Conservation (phyloP, 2,329 filamentous ascomycete species). For the Clarireedia hainanense region DNA sequence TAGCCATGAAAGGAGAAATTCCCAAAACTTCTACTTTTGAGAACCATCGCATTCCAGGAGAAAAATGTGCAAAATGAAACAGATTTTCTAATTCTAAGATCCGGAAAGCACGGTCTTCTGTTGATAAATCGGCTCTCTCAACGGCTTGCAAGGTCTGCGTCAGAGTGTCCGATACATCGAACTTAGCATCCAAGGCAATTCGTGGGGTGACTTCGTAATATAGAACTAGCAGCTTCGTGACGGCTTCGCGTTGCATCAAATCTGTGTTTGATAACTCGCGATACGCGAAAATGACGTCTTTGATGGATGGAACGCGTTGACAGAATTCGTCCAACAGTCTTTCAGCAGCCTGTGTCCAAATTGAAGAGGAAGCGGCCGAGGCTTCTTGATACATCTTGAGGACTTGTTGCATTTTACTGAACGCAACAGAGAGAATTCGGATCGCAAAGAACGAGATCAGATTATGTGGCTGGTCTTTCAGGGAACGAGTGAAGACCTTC, state of each 20-base stretch:
- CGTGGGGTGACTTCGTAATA: slow-evolving; percentile 81
- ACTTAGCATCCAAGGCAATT: slow-evolving; percentile 72
- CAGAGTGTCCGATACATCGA: slow-evolving; percentile 76
- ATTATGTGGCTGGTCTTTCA: slow-evolving; percentile 65
- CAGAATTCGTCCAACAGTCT: slow-evolving; percentile 68
- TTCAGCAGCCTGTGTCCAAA: slow-evolving; percentile 64
- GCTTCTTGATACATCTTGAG: slow-evolving; percentile 35
- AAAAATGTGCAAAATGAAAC: slow-evolving; percentile 70
- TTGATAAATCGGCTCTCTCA: slow-evolving; percentile 36
- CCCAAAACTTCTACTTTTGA: slow-evolving; percentile 58
- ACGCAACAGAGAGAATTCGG: slow-evolving; percentile 67
- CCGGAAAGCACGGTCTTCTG: slow-evolving; percentile 47
- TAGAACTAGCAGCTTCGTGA: slow-evolving; percentile 70
- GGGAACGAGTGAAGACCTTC: slow-evolving; percentile 69
- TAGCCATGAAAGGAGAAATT: slow-evolving; percentile 63
- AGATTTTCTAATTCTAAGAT: slow-evolving; percentile 74
- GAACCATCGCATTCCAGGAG: slow-evolving; percentile 87
- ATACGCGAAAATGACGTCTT: slow-evolving; percentile 70
- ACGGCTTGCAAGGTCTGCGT: slow-evolving; percentile 58
- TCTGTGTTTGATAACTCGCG: slow-evolving; percentile 61
- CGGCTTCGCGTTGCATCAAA: slow-evolving; percentile 66
- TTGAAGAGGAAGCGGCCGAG: slow-evolving; percentile 29
- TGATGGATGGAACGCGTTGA: slow-evolving; percentile 71
- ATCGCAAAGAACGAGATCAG: slow-evolving; percentile 80
- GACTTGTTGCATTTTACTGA: slow-evolving; percentile 62